Evolutionary conservation across 495 filamentous ascomycete genomes (phyloP), one percentile per base, ranked within the genome.

Genomic region (Lasiosphaeria ovina): DNA sequence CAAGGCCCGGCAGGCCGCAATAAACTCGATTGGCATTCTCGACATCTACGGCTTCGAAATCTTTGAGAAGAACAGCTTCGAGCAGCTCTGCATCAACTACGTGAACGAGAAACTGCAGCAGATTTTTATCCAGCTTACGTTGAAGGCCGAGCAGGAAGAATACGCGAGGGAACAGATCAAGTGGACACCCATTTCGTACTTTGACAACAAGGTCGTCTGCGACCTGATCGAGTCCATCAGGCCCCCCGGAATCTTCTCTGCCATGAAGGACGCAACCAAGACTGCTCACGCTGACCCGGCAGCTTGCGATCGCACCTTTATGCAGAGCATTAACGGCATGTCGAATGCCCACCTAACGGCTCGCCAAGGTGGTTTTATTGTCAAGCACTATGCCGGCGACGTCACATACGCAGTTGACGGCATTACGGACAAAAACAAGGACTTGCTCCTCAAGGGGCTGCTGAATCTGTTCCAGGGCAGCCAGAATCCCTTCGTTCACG

Each of bases 21-120:
- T 86, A 11, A 92, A 97, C 71, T 89, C 90, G 3, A 94, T 99
- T 66, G 94, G 94, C 72, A 98, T 99, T 74, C 83, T 99, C 53
- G 95, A 99, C 82, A 99, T 99, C 62, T 99, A 99, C 74, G 95
- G 95, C 14, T 99, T 99, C 66, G 95, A 99, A 74, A 99, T 99
- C 64, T 99, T 99, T 64, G 94, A 99, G 73, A 91, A 89, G 75
- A 99, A 99, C 77, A 97, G 92, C 60, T 99, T 99, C 66, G 95
- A 99, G 74, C 95, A 99, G 78, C 87, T 99, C 14, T 99, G 95
- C 74, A 99, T 99, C 76, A 99, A 99, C 80, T 99, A 99, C 70
- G 95, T 99, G 70, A 99, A 99, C 76, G 95, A 99, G 74, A 99
- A 99, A 74, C 79, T 99, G 51, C 95, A 99, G 75, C 95, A 99